Evolutionary conservation across 768 basidiomycete species (phyloP), one percentile per base, ranked within the genome.

Genomic region (Porphyrellus cyaneotinctus): DNA sequence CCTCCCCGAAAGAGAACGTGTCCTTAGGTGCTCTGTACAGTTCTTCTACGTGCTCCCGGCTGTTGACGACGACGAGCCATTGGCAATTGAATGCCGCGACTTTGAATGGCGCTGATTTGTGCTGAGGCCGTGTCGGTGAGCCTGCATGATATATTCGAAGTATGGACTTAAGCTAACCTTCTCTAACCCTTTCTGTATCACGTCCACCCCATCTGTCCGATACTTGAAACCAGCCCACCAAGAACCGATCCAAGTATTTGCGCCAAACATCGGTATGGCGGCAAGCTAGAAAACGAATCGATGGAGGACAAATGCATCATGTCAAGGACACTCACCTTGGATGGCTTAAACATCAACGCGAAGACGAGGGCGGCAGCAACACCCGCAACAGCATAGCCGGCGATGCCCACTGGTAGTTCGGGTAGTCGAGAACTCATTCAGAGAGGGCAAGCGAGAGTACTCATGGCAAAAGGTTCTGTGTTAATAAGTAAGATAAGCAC

Each of bases 171-270:
- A 36, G 48, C 52, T 7, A 47, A 58, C 74, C 58, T 68, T 65
- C 17, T 61, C 47, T 24, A 68, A 71, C 0, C 73, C 72, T 47
- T 70, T 57, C 49, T 64, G 64, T 9, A 75, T 22, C 3, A 75
- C 18, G 15, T 43, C 42, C 15, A 13, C 17, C 17, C 14, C 62
- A 28, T 62, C 58, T 11, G 18, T 46, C 2, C 61, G 2, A 43
- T 43, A 66, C 22, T 42, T 61, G 10, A 59, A 39, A 9, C 62
- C 58, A 4, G 52, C 58, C 47, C 35, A 51, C 55, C 51, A 57
- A 11, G 58, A 47, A 6, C 44, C 48, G 17, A 58, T 26, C 55
- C 58, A 58, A 3, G 1, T 22, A 9, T 13, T 44, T 3, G 49
- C 38, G 6, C 48, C 41, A 3, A 37, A 43, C 22, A 45, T 22